A percentile compares a stretch with the other conserved stretches of the same genome.
These are phyloP conservation scores for Umbelopsis sp. DNA, from an alignment of 192 early-diverging fungal species.

Conservation along the genomic window DNA sequence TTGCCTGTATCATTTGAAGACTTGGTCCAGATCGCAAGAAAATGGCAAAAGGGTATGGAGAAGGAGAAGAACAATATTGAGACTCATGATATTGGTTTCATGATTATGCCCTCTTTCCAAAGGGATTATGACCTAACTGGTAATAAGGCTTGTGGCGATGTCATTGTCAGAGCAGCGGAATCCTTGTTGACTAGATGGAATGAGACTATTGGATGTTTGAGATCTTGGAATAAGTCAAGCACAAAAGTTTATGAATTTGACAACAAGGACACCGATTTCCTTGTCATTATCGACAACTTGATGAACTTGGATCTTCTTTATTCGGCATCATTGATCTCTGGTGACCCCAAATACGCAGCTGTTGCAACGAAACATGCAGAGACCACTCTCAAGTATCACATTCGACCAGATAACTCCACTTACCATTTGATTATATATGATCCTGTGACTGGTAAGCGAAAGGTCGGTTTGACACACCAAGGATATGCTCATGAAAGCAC, in stretches of 20 bases:
- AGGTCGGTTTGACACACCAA: slow-evolving; percentile 11
- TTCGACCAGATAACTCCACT: slow-evolving; percentile 18
- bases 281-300: slow-evolving; percentile 29
- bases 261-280: slow-evolving; percentile 17
- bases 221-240: slow-evolving; percentile 18
- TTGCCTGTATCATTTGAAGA: slow-evolving; percentile 3
- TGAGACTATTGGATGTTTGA: slow-evolving; percentile 6
- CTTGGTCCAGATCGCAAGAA: background rate
- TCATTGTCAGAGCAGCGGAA: slow-evolving; percentile 17
- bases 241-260: slow-evolving; percentile 12
- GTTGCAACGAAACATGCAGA: slow-evolving; percentile 22
- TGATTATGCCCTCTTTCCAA: slow-evolving; percentile 29
- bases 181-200: slow-evolving; percentile 21
- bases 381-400: slow-evolving; percentile 23
- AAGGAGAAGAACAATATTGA: slow-evolving; percentile 14
- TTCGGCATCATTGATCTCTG: slow-evolving; percentile 13
- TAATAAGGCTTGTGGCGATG: background rate
- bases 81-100: slow-evolving; percentile 26
- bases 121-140: slow-evolving; percentile 21
- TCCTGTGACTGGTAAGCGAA: slow-evolving; percentile 3
- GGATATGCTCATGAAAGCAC: slow-evolving; percentile 22
- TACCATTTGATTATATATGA: slow-evolving; percentile 26
- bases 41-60: slow-evolving; percentile 13
- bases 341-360: slow-evolving; percentile 16
- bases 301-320: slow-evolving; percentile 29